These are phyloP conservation scores for Rhodomyrtus psidioides DNA, from an alignment of 441 rosid species.

Conservation along the genomic window DNA sequence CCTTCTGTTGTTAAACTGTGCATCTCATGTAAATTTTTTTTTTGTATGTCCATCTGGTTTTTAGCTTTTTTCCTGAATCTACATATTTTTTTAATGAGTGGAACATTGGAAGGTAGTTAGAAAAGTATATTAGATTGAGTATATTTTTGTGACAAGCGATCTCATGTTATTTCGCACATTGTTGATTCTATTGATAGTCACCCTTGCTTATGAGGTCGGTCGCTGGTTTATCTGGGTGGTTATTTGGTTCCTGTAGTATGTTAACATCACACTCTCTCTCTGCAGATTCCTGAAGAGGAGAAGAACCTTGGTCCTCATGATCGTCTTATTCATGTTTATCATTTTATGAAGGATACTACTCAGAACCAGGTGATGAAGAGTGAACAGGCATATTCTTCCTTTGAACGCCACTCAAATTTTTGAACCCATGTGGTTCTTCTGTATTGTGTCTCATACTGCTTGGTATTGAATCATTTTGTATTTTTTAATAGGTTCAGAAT, in stretches of 20 bases:
- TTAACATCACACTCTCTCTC: neutral
- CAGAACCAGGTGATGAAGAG: conserved; percentile 42
- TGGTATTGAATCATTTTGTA: neutral
- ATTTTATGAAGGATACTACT: conserved; percentile 53
- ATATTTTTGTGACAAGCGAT: neutral
- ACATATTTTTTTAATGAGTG: neutral
- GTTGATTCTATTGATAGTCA: neutral
- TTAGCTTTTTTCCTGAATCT: neutral
- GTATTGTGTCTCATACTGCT: neutral
- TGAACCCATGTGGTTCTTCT: neutral
- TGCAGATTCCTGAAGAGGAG: conserved; percentile 74
- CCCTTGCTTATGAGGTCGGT: neutral
- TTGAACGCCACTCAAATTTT: neutral
- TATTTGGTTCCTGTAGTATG: neutral
- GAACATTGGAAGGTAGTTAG: neutral
- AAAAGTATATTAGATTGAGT: neutral
- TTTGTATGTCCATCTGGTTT: neutral
- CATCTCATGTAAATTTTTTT: neutral
- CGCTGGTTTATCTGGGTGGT: neutral
- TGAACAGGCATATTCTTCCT: neutral
- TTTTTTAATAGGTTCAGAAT: conserved; percentile 36
- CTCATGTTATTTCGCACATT: neutral
- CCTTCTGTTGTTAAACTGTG: neutral
- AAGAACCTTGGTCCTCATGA: conserved; percentile 63
- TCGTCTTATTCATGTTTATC: conserved; percentile 64